Conservation (phyloP, 1,284 basidiomycete genomes). For the Retiboletus flavoniger region DNA sequence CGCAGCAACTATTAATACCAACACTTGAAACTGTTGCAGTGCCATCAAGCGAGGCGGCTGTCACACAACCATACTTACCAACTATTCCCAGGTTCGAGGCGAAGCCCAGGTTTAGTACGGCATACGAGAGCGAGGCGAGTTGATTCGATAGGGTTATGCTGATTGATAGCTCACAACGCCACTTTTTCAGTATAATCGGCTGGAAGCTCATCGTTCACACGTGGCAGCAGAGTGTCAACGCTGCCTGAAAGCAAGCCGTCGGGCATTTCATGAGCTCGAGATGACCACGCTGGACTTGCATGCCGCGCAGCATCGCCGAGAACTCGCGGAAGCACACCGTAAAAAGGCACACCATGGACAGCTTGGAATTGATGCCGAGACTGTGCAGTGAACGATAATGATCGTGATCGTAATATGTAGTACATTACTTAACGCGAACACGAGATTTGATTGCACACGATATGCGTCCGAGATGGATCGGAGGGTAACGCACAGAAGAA, state of each 20-base stretch:
- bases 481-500: slow-evolving; percentile 77
- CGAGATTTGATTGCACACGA: slow-evolving; percentile 71
- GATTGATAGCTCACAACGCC: slow-evolving; percentile 8
- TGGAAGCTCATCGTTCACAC: slow-evolving; percentile 41
- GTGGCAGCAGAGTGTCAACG: slow-evolving; percentile 43
- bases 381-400: slow-evolving; percentile 17
- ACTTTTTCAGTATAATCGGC: slow-evolving; percentile 20
- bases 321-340: slow-evolving; percentile 53
- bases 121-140: slow-evolving; percentile 30
- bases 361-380: slow-evolving; percentile 53
- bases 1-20: slow-evolving; percentile 4
- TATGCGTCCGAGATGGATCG: slow-evolving; percentile 69
- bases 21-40: slow-evolving; percentile 14
- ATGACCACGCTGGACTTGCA: slow-evolving; percentile 56
- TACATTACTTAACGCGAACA: slow-evolving; percentile 34
- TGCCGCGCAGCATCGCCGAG: slow-evolving; percentile 54
- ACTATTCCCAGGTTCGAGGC: slow-evolving; percentile 28
- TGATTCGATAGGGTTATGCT: background rate
- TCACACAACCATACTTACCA: slow-evolving; percentile 31
- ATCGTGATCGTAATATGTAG: slow-evolving; percentile 29
- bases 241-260: slow-evolving; percentile 43
- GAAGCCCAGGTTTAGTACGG: slow-evolving; percentile 26
- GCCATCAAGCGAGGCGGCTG: slow-evolving; percentile 17
- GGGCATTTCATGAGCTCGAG: slow-evolving; percentile 61
- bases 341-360: slow-evolving; percentile 59